Conservation (phyloP, 441 rosid genomes). For the Erodium moschatum region DNA sequence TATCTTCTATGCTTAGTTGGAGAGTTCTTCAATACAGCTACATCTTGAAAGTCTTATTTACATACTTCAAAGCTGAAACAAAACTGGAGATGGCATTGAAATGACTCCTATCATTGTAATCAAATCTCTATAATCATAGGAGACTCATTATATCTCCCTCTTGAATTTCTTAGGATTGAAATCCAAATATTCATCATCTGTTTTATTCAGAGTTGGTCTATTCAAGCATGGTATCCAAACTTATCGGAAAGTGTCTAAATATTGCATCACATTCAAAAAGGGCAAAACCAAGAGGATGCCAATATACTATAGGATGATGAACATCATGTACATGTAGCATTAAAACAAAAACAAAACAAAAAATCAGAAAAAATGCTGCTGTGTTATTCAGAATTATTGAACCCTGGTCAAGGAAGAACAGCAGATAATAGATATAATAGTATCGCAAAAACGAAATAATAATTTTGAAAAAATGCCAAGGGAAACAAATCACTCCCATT, state of each 20-base stretch:
- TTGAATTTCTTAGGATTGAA: background rate
- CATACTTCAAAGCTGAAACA: no score
- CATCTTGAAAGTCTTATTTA: background rate
- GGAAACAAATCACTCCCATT: slow-evolving; percentile 6
- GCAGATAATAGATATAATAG: slow-evolving; percentile 7
- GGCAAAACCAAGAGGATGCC: background rate
- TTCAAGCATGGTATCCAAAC: no score
- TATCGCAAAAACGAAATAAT: slow-evolving; percentile 4
- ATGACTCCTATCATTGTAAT: background rate
- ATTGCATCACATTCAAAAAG: background rate
- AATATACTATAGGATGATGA: background rate
- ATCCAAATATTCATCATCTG: no score
- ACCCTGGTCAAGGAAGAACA: slow-evolving; percentile 7
- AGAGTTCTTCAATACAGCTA: background rate
- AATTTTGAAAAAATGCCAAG: background rate
- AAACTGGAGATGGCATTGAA: no score
- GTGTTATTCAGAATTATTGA: slow-evolving; percentile 27
- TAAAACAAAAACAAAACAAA: slow-evolving; percentile 1
- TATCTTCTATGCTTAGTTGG: background rate
- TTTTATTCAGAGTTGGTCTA: no score
- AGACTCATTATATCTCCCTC: background rate
- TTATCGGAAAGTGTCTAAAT: no score
- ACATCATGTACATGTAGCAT: background rate
- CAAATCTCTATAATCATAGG: background rate
- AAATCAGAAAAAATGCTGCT: slow-evolving; percentile 22